Evolutionary conservation across 2,329 filamentous ascomycete species (phyloP), one percentile per base, ranked within the genome.

Genomic region (Nothophaeocryptopus gaeumannii): DNA sequence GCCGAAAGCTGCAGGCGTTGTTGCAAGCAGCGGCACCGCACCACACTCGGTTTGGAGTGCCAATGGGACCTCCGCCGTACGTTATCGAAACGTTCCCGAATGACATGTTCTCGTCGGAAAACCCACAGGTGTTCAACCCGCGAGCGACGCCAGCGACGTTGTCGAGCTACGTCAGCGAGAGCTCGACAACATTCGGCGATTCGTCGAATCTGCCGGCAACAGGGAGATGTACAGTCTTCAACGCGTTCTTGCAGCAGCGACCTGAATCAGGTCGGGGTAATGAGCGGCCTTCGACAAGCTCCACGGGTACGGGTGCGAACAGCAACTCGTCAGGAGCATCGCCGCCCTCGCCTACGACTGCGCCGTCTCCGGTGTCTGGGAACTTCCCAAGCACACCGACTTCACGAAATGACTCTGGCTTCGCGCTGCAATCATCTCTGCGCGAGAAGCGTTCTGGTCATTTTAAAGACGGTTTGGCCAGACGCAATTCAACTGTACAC

Each of bases 371-470:
- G 2, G 78, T 87, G 1, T 95, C 89, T 2, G 80, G 80, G 31
- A 83, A 81, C 59, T 96, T 95, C 66, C 86, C 89, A 8, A 80
- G 80, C 2, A 92, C 88, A 2, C 86, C 88, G 0, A 81, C 88
- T n/a, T 95, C 90, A 5, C 81, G 90, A 12, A 95, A 86, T 63
- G 93, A 99, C 66, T 96, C 92, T 4, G 92, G 89, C 1, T 95
- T 93, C 69, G 88, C 89, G 32, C 75, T 96, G 48, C 85, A 91
- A 55, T 83, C 88, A 13, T 95, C 89, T 4, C 75, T 99, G 50
- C 84, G 90, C 30, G 93, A 97, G 72, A 99, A 97, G 74, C 83
- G 92, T 44, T 97, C 93, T 2, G 91, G 88, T 1, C 89, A 96
- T 67, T 96, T 97, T 60, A 41, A 41, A 10, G 88, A 55, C 38